Base-by-base conservation (phyloP, 1,284 basidiomycete genomes). In the Gastroboletus turbinatus region DNA sequence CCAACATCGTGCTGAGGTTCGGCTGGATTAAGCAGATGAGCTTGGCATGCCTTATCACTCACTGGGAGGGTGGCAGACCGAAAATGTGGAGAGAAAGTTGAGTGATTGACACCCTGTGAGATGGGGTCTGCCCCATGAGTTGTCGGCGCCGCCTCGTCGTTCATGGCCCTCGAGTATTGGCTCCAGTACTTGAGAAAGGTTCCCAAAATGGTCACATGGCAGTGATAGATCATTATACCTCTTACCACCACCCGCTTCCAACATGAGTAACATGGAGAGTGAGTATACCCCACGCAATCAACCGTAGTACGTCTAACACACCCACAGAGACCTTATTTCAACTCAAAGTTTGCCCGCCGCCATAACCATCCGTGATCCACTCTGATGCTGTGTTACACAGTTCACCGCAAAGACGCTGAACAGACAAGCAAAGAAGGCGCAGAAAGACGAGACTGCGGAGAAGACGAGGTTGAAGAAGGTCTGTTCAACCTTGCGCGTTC, bases 341-440 rank as follows among this genome's bases (percentile, higher is more conserved):
- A 76, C 89, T 98, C 66, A 97, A 97, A 83, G 94, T 66, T 59
- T 47, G 65, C 55, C 46, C 57, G 53, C 52, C 33, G 30, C 56
- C 56, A 14, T 58, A 19, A 46, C 44, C 49, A 7, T 53, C 46
- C 50, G 46, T 44, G 50, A 52, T 49, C 43, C 38, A 21, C 44
- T 57, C 58, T 62, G 56, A 62, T 60, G 23, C 48, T 52, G 42
- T 55, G 43, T 43, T 53, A 39, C 53, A 53, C 69, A 98, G 94
- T 97, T 98, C 78, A 98, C 95, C 21, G 94, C 95, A 59, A 98
- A 97, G 83, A 85, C 90, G 46, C 82, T 98, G 30, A 90, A 83
- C 68, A 83, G 91, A 53, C 95, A 98, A 75, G 93, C 96, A 13
- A 95, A 93, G 81, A 98, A 97, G 73, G 94, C 95, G 0, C 86